A percentile compares a stretch with the other conserved stretches of the same genome.
phyloP scores from a whole-genome alignment of 2,329 filamentous ascomycete species.

The Aspergillus viridinutans region DNA sequence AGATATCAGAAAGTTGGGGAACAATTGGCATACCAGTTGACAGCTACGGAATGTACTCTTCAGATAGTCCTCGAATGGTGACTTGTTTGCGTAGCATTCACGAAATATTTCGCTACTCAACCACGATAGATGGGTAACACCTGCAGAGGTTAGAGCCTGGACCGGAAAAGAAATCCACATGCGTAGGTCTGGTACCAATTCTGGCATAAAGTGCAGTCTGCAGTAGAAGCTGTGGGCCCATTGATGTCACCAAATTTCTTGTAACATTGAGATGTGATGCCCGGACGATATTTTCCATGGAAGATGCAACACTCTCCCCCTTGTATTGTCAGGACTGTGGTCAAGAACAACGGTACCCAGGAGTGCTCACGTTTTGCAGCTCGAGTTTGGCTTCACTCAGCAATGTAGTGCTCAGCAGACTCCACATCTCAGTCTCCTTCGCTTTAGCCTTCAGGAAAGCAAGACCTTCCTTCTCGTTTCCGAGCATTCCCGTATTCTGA shows the following conservation, averaged over 20 bases:
- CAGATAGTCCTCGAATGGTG: conserved; percentile 72
- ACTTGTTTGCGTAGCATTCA: conserved; percentile 62
- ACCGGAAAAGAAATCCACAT: neutral
- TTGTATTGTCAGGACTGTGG: conserved; percentile 25
- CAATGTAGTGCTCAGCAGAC: conserved; percentile 74
- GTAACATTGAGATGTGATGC: conserved; percentile 78
- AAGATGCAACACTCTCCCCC: conserved; percentile 56
- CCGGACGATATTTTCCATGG: conserved; percentile 75
- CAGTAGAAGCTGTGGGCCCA: conserved; percentile 70
- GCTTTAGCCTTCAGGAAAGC: conserved; percentile 81
- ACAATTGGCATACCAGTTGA: conserved; percentile 46
- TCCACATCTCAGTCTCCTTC: conserved; percentile 81
- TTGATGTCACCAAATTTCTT: conserved; percentile 66
- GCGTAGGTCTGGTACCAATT: conserved; percentile 53
- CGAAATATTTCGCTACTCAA: conserved; percentile 69
- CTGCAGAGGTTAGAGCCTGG: conserved; percentile 27
- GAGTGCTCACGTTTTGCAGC: conserved; percentile 62
- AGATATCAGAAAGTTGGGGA: neutral
- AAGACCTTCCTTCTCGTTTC: conserved; percentile 74
- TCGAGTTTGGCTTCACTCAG: conserved; percentile 80
- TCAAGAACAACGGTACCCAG: neutral
- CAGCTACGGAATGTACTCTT: conserved; percentile 70
- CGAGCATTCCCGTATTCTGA: conserved; percentile 68
- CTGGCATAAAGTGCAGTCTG: conserved; percentile 70
- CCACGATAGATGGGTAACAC: conserved; percentile 51